phyloP scores from a whole-genome alignment of 345 rosid species.

The Moricandia arvensis region DNA sequence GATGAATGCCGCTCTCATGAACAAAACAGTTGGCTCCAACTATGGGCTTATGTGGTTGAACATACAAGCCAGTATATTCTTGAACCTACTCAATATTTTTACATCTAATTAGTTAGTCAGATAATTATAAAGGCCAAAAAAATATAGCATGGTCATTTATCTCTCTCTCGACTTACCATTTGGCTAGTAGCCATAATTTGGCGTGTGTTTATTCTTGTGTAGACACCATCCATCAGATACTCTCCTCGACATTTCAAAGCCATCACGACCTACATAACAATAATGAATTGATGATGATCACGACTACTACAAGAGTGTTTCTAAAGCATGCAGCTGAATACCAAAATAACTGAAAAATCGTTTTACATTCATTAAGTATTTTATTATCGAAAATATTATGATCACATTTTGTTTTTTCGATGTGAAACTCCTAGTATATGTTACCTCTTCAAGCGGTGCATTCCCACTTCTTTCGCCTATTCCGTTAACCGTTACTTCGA shows the following conservation, averaged over 20 bases:
- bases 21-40: constrained; percentile 56
- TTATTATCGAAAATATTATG: no score
- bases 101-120: not conserved
- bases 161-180: constrained; percentile 52
- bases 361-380: not conserved
- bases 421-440: not conserved
- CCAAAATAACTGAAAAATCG: not conserved
- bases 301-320: not conserved
- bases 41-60: constrained; percentile 93
- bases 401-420: no score
- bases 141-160: not conserved
- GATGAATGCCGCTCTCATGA: constrained; percentile 89
- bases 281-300: not conserved
- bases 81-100: constrained; percentile 55
- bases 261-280: constrained; percentile 69
- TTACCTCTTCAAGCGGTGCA: constrained; percentile 95
- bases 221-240: constrained; percentile 61
- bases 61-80: constrained; percentile 65
- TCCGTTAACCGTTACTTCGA: constrained; percentile 92
- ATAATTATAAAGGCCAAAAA: not conserved
- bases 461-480: constrained; percentile 98
- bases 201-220: constrained; percentile 63
- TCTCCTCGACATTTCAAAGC: constrained; percentile 80
- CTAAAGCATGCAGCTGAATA: not conserved
- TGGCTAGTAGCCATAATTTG: constrained; percentile 83